Evolutionary conservation across 192 early-diverging fungal species (phyloP).

Genomic region (Chytriomyces sp.): DNA sequence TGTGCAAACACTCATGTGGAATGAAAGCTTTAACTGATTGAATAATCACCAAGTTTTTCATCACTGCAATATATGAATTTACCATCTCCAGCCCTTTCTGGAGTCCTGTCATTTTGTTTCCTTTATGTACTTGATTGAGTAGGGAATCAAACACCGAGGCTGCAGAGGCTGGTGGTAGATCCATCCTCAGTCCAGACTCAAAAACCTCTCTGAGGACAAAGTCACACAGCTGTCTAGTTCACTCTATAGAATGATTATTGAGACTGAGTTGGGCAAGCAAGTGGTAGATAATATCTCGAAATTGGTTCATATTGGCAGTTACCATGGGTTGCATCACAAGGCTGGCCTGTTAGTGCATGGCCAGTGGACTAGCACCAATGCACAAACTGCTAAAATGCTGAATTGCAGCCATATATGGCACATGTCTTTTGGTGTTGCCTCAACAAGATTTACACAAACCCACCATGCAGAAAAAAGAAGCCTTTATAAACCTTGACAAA

Average conservation of each 20-base stretch:
- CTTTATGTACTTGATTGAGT: conserved; percentile 1
- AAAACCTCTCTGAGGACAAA: conserved; percentile 85
- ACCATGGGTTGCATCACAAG: conserved; percentile 81
- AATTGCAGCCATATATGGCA: conserved; percentile 46
- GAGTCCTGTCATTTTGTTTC: background rate
- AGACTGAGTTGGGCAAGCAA: conserved; percentile 67
- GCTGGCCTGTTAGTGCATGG: conserved; percentile 87
- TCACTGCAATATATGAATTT: background rate
- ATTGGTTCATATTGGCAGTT: conserved; percentile 65
- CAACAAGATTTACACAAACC: background rate
- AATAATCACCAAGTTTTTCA: conserved; percentile 1
- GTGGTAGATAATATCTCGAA: conserved; percentile 75
- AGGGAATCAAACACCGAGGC: background rate
- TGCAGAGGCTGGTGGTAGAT: conserved; percentile 74
- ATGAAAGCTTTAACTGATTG: conserved; percentile 13
- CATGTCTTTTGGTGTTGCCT: background rate
- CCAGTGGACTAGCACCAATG: conserved; percentile 84
- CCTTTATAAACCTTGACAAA: conserved; percentile 54
- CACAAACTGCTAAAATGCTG: conserved; percentile 81
- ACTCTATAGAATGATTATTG: conserved; percentile 80
- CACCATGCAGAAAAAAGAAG: too few relatives aligned
- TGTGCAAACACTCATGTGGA: background rate
- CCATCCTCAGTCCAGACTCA: conserved; percentile 80
- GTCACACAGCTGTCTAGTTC: conserved; percentile 82
- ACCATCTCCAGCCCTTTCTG: background rate